phyloP scores from a whole-genome alignment of 106 monocot genomes.

The Alisma plantagoaquatica region DNA sequence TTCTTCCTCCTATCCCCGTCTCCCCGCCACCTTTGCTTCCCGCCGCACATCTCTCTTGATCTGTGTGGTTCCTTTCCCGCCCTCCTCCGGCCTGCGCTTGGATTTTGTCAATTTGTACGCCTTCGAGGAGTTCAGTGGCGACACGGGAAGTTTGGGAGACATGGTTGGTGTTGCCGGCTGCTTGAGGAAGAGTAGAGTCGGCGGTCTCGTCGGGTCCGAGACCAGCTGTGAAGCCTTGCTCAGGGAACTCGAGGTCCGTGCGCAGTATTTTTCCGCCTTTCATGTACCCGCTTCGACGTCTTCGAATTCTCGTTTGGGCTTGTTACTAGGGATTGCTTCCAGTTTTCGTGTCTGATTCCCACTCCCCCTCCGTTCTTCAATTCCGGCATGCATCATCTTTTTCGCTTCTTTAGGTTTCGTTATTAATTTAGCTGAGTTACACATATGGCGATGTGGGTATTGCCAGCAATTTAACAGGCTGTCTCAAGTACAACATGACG shows the following conservation, averaged over 20 bases:
- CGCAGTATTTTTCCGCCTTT: neutral
- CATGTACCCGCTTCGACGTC: too few species aligned
- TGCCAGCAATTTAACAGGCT: too few species aligned
- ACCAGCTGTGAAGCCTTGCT: constrained; percentile 63
- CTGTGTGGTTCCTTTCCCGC: too few species aligned
- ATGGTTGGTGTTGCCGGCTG: constrained; percentile 30
- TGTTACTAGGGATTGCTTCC: too few species aligned
- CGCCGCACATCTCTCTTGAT: neutral
- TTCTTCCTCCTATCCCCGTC: neutral
- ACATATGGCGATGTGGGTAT: too few species aligned
- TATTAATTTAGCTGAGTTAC: neutral
- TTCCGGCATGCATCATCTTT: neutral
- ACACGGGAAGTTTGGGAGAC: neutral
- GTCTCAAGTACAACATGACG: too few species aligned
- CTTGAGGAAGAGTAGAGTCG: constrained; percentile 12
- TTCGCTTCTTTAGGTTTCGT: neutral
- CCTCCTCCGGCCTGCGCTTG: too few species aligned
- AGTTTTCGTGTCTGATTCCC: neutral
- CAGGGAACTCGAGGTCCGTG: constrained; percentile 59
- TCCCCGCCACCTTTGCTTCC: neutral
- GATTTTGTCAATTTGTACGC: too few species aligned
- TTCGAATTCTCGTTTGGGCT: too few species aligned
- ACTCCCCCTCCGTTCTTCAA: neutral
- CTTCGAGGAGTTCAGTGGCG: neutral
- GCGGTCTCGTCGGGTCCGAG: constrained; percentile 44